Evolutionary conservation across 148 eudicot species (phyloP).

Genomic region (Chenopodium quinoa): DNA sequence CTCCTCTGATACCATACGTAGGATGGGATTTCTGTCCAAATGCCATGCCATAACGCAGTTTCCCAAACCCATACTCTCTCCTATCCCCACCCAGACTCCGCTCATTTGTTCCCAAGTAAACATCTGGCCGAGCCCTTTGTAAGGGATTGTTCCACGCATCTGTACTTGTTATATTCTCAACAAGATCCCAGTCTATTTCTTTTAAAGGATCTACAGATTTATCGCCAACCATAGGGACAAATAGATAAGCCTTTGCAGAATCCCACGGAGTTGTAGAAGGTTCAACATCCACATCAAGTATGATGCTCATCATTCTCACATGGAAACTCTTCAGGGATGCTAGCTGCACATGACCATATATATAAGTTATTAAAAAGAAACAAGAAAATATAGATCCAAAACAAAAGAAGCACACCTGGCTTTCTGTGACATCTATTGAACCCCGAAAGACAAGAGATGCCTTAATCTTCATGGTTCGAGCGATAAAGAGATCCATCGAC

Average conservation of each 20-base stretch:
- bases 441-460: slow-evolving; percentile 76
- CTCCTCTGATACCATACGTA: slow-evolving; percentile 97
- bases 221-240: slow-evolving; percentile 68
- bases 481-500: slow-evolving; percentile 98
- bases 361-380: not conserved
- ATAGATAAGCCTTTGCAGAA: slow-evolving; percentile 92
- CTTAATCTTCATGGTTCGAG: slow-evolving; percentile 87
- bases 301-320: slow-evolving; percentile 96
- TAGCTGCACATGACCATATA: slow-evolving; percentile 49
- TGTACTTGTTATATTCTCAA: slow-evolving; percentile 50
- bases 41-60: slow-evolving; percentile 92
- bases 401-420: slow-evolving; percentile 51
- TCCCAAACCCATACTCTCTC: slow-evolving; percentile 94
- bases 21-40: slow-evolving; percentile 89
- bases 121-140: slow-evolving; percentile 98
- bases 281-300: slow-evolving; percentile 92
- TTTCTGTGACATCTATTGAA: slow-evolving; percentile 59
- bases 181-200: slow-evolving; percentile 81
- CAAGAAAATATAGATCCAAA: not conserved
- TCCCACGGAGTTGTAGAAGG: slow-evolving; percentile 99
- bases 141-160: slow-evolving; percentile 93
- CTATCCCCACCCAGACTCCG: slow-evolving; percentile 93
- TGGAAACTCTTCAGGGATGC: slow-evolving; percentile 90
- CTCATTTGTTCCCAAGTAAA: slow-evolving; percentile 94
- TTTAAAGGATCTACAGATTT: slow-evolving; percentile 48